phyloP scores from a whole-genome alignment of 202 grass and related monocot species.

The Carex sylvatica region DNA sequence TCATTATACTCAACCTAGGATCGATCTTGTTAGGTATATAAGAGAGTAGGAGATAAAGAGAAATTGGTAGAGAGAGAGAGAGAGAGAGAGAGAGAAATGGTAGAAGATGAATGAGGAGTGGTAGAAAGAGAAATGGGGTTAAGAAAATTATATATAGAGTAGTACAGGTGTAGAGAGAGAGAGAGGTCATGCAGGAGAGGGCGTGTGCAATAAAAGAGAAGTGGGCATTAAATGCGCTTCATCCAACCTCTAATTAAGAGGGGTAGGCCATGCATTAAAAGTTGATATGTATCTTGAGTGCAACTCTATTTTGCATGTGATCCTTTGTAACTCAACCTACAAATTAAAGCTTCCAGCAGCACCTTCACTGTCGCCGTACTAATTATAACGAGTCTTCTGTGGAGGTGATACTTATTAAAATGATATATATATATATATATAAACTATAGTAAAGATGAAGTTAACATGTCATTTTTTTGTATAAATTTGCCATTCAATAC shows the following conservation, averaged over 20 bases:
- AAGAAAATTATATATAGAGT: slow-evolving; percentile 28
- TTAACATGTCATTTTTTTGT: neutral
- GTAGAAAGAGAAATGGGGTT: slow-evolving; percentile 13
- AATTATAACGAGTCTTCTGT: neutral
- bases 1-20: slow-evolving; percentile 20
- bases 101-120: neutral
- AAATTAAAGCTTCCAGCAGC: neutral
- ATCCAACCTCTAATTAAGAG: slow-evolving; percentile 36
- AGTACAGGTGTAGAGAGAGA: slow-evolving; percentile 21
- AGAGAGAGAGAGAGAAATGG: neutral
- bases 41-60: neutral
- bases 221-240: slow-evolving; percentile 26
- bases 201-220: slow-evolving; percentile 37
- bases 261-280: slow-evolving; percentile 33
- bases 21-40: neutral
- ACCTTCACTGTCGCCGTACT: neutral
- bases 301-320: slow-evolving; percentile 30
- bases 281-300: slow-evolving; percentile 28
- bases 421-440: neutral
- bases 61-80: neutral
- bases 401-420: neutral
- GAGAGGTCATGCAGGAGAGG: slow-evolving; percentile 31
- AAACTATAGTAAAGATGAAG: neutral
- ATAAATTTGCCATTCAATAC: neutral
- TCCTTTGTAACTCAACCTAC: slow-evolving; percentile 19